These are phyloP conservation scores for Gastrodia elata DNA, from an alignment of 106 monocot genomes.

Conservation along the genomic window DNA sequence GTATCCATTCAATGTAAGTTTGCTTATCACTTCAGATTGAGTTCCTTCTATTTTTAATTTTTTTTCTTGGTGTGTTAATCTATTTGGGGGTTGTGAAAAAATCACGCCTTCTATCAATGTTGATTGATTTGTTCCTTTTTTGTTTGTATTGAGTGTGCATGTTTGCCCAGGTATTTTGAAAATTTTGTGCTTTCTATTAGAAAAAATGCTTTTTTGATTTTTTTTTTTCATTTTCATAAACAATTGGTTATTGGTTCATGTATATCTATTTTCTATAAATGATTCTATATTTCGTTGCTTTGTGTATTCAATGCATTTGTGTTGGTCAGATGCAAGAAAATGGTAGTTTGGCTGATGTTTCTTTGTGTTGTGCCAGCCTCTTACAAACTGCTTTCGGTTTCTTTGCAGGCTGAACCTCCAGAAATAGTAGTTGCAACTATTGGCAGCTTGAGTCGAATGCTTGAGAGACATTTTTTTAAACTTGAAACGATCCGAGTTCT, in stretches of 20 bases:
- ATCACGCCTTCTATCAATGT: too few relatives aligned
- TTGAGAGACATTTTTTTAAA: slow-evolving; percentile 61
- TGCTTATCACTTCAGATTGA: too few relatives aligned
- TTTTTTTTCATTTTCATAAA: neutral
- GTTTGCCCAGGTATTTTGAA: neutral
- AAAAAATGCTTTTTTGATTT: neutral
- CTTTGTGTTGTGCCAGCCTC: neutral
- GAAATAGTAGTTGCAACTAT: slow-evolving; percentile 81
- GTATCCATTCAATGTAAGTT: too few relatives aligned
- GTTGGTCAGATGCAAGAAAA: neutral
- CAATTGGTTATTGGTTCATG: neutral
- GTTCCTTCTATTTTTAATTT: too few relatives aligned
- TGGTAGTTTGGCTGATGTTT: neutral
- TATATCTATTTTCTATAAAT: neutral
- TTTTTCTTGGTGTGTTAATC: too few relatives aligned
- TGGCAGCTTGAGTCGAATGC: slow-evolving; percentile 78
- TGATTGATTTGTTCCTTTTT: too few relatives aligned
- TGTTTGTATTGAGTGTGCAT: too few relatives aligned
- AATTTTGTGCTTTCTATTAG: neutral
- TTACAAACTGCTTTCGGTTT: neutral
- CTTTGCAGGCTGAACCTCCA: slow-evolving; percentile 92
- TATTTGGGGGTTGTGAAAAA: too few relatives aligned
- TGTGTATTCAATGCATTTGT: neutral
- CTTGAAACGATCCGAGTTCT: slow-evolving; percentile 72
- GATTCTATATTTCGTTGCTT: neutral